These are phyloP conservation scores for Blumeriella jaapii DNA, from an alignment of 2,329 filamentous ascomycete species.

Conservation along the genomic window DNA sequence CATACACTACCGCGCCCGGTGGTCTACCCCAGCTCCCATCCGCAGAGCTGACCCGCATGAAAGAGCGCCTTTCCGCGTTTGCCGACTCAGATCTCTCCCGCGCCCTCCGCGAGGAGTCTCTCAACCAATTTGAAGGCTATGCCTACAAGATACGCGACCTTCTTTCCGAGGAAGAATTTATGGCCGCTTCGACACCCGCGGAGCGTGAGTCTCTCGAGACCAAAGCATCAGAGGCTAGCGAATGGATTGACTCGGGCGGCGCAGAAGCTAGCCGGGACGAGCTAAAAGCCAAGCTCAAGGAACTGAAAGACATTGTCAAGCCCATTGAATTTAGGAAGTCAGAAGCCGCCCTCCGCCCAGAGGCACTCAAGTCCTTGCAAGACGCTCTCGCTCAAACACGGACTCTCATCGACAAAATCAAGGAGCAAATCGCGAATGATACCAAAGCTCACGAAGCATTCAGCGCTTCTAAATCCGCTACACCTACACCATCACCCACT, in stretches of 20 bases:
- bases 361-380: slow-evolving; percentile 54
- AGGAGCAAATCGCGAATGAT: slow-evolving; percentile 62
- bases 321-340: slow-evolving; percentile 67
- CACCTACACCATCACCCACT: slow-evolving; percentile 32
- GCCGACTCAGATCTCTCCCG: slow-evolving; percentile 75
- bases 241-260: slow-evolving; percentile 88
- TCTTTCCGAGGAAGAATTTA: slow-evolving; percentile 65
- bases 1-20: slow-evolving; percentile 19
- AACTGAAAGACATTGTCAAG: slow-evolving; percentile 63
- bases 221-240: slow-evolving; percentile 57
- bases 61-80: slow-evolving; percentile 67
- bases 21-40: slow-evolving; percentile 22
- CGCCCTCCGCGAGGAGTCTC: slow-evolving; percentile 65
- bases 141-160: slow-evolving; percentile 84
- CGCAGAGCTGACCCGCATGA: slow-evolving; percentile 25
- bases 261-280: slow-evolving; percentile 62
- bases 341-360: slow-evolving; percentile 61
- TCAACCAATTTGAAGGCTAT: slow-evolving; percentile 88
- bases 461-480: slow-evolving; percentile 33
- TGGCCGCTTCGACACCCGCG: slow-evolving; percentile 55
- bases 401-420: slow-evolving; percentile 58
- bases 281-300: slow-evolving; percentile 65
- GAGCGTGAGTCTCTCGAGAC: slow-evolving; percentile 57
- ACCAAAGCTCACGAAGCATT: slow-evolving; percentile 44
- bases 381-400: slow-evolving; percentile 60